Conservation (phyloP, 2,329 filamentous ascomycete genomes). For the Cercospora citrullina region DNA sequence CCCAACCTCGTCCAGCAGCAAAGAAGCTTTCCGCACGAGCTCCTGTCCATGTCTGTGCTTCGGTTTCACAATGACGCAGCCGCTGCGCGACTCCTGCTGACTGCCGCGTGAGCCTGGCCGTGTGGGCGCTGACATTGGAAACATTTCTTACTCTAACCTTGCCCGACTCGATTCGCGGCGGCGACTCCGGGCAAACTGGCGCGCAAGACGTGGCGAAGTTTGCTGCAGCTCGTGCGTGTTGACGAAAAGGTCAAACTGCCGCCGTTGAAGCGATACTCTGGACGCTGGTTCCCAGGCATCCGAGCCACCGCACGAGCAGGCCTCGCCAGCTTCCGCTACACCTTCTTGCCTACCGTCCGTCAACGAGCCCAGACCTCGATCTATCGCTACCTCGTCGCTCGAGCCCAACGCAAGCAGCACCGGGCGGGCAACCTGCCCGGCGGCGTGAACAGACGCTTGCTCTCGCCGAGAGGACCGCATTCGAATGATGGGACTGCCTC, state of each 20-base stretch:
- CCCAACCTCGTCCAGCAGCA: background rate
- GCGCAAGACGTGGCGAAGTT: constrained; percentile 32
- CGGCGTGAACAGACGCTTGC: constrained; percentile 6
- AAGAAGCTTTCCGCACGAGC: background rate
- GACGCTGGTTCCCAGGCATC: constrained; percentile 51
- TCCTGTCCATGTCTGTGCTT: background rate
- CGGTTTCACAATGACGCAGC: constrained; percentile 1
- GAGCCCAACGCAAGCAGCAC: constrained; percentile 33
- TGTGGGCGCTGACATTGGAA: background rate
- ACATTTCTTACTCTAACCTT: background rate
- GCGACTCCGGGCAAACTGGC: constrained; percentile 27
- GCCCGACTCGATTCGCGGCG: background rate
- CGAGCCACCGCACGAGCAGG: constrained; percentile 65
- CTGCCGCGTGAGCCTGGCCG: background rate
- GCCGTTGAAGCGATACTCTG: constrained; percentile 8
- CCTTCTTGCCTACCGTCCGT: constrained; percentile 70
- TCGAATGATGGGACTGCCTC: constrained; percentile 37
- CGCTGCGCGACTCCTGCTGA: constrained; percentile 1
- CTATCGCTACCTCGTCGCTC: constrained; percentile 52
- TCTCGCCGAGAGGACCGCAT: background rate
- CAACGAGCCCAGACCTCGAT: constrained; percentile 72
- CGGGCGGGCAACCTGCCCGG: constrained; percentile 19
- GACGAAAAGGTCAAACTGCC: constrained; percentile 7
- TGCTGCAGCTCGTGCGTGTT: constrained; percentile 26
- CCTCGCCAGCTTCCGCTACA: constrained; percentile 70